These are phyloP conservation scores for Lipomyces orientalis DNA, from an alignment of 805 yeast species.

Conservation along the genomic window DNA sequence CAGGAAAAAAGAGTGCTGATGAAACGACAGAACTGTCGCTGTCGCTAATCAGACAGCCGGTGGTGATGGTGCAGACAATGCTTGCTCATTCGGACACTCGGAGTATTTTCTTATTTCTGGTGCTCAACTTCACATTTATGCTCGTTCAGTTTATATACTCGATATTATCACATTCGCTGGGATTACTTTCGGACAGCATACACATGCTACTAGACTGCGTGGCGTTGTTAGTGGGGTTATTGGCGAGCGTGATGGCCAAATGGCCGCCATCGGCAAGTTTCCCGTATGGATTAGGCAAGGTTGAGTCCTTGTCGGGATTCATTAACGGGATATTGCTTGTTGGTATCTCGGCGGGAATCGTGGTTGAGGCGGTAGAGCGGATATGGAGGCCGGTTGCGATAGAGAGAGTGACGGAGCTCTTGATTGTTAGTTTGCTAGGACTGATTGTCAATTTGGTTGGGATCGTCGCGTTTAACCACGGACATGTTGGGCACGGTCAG, in stretches of 20 bases:
- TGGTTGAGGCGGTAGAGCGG: constrained; percentile 85
- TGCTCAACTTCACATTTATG: constrained; percentile 91
- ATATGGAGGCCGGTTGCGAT: constrained; percentile 76
- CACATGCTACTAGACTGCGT: constrained; percentile 97
- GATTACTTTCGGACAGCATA: constrained; percentile 87
- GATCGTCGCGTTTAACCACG: constrained; percentile 91
- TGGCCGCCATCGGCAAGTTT: constrained; percentile 67
- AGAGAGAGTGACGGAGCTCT: constrained; percentile 79
- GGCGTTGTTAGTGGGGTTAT: constrained; percentile 83
- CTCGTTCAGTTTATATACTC: constrained; percentile 90
- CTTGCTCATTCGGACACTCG: constrained; percentile 72
- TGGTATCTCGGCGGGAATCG: constrained; percentile 87
- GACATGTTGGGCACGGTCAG: constrained; percentile 57
- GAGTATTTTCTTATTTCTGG: constrained; percentile 84
- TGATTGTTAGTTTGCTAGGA: constrained; percentile 85
- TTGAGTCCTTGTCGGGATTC: constrained; percentile 93
- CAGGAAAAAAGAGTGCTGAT: not conserved
- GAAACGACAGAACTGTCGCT: not conserved
- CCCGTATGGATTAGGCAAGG: constrained; percentile 84
- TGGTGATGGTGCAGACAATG: constrained; percentile 39
- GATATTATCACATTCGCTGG: constrained; percentile 88
- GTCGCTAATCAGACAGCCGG: constrained; percentile 27
- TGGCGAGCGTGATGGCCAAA: constrained; percentile 76
- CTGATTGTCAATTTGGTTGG: constrained; percentile 89
- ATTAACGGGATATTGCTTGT: constrained; percentile 88